These are phyloP conservation scores for Gelatoporia subvermispora DNA, from an alignment of 768 basidiomycete species.

Conservation along the genomic window DNA sequence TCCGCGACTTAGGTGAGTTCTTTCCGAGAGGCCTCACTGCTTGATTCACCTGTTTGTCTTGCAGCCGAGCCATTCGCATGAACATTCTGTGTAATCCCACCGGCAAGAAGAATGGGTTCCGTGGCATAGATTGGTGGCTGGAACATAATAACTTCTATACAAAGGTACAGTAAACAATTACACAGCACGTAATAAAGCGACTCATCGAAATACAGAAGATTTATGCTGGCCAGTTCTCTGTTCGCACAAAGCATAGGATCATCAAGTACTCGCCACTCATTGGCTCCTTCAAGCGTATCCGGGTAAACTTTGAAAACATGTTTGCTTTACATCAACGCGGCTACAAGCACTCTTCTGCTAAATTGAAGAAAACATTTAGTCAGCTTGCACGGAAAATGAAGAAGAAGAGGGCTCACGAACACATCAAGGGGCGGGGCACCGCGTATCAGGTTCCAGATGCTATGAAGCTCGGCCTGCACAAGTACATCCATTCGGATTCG, in stretches of 20 bases:
- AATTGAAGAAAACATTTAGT: background rate
- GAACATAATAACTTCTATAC: constrained; percentile 41
- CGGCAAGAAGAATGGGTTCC: constrained; percentile 25
- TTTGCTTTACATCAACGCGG: background rate
- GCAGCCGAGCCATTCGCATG: constrained; percentile 14
- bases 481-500: background rate
- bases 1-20: constrained; percentile 5
- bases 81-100: constrained; percentile 32
- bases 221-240: constrained; percentile 31
- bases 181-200: background rate
- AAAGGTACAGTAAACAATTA: constrained; percentile 25
- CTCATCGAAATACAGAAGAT: constrained; percentile 18
- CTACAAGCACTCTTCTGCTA: background rate
- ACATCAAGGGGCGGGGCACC: background rate
- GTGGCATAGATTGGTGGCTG: constrained; percentile 35
- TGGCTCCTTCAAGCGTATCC: constrained; percentile 21
- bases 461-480: background rate
- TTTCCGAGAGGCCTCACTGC: background rate
- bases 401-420: background rate
- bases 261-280: constrained; percentile 28
- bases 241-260: constrained; percentile 27
- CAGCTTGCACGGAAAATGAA: background rate
- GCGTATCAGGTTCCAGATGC: background rate
- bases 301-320: constrained; percentile 2
- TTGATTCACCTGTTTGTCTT: background rate